phyloP scores from a whole-genome alignment of 129 eudicot genomes.

The Flaveria brownii region DNA sequence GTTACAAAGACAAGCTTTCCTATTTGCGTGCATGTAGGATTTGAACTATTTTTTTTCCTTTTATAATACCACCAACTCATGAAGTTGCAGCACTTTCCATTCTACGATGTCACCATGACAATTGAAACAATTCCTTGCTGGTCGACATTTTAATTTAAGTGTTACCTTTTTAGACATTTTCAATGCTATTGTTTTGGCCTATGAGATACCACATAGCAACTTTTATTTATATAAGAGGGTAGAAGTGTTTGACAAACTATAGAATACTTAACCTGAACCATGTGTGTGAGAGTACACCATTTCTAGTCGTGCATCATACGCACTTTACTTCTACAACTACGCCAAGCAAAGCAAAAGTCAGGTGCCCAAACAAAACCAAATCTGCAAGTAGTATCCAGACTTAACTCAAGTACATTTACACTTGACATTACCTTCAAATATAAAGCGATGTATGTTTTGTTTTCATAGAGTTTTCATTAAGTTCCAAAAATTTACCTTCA shows the following conservation, averaged over 20 bases:
- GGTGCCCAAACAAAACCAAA: not conserved
- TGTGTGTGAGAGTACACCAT: no score
- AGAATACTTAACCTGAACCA: not conserved
- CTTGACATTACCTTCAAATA: not conserved
- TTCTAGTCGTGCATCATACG: no score
- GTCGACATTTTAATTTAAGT: not conserved
- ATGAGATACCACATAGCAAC: not conserved
- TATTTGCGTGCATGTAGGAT: no score
- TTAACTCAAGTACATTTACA: not conserved
- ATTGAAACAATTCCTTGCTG: not conserved
- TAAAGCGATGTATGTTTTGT: no score
- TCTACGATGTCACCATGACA: not conserved
- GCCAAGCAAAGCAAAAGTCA: not conserved
- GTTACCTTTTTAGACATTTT: not conserved
- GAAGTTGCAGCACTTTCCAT: constrained; percentile 1
- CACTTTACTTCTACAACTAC: not conserved
- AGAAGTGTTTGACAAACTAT: no score
- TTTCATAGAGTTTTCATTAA: no score
- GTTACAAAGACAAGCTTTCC: no score
- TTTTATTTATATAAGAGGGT: not conserved
- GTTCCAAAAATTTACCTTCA: no score
- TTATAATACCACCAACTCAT: no score
- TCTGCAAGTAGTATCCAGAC: not conserved
- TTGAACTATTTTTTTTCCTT: no score
- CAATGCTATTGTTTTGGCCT: not conserved